phyloP scores from a whole-genome alignment of 2,329 filamentous ascomycete genomes.

The Ceratocystis cubensis region DNA sequence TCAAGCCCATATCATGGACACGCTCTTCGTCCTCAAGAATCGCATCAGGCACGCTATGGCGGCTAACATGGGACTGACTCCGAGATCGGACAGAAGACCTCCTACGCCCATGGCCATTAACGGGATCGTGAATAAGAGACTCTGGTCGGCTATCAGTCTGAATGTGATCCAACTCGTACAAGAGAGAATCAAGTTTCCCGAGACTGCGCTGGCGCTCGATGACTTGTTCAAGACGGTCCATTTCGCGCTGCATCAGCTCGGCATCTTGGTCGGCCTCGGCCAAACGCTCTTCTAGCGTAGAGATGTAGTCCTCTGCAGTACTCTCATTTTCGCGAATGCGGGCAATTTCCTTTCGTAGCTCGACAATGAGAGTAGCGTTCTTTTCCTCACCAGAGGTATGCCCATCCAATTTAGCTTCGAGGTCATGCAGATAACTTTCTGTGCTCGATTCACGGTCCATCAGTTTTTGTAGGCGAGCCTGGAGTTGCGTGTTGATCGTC shows the following conservation, averaged over 20 bases:
- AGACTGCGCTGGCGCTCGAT: slow-evolving; percentile 90
- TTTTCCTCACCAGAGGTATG: slow-evolving; percentile 88
- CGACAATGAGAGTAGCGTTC: slow-evolving; percentile 70
- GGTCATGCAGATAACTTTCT: slow-evolving; percentile 81
- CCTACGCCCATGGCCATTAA: slow-evolving; percentile 27
- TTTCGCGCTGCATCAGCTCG: slow-evolving; percentile 92
- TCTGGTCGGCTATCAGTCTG: slow-evolving; percentile 28
- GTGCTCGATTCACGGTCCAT: slow-evolving; percentile 84
- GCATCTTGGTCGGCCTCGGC: slow-evolving; percentile 93
- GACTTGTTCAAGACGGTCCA: slow-evolving; percentile 86
- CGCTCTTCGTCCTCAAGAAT: slow-evolving; percentile 43
- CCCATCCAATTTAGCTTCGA: slow-evolving; percentile 81
- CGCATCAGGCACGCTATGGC: slow-evolving; percentile 42
- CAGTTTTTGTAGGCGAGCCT: slow-evolving; percentile 80
- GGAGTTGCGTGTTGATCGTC: slow-evolving; percentile 80
- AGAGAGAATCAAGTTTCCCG: slow-evolving; percentile 82
- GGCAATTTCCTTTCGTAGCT: slow-evolving; percentile 82
- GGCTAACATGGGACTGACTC: slow-evolving; percentile 23
- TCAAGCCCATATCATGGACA: slow-evolving; percentile 27
- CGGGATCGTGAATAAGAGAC: slow-evolving; percentile 14
- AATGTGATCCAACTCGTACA: slow-evolving; percentile 77
- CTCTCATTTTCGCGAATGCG: slow-evolving; percentile 82
- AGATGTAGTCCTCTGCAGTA: slow-evolving; percentile 90
- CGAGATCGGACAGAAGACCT: slow-evolving; percentile 31
- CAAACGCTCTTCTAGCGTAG: slow-evolving; percentile 84